phyloP scores from a whole-genome alignment of 768 basidiomycete species.

The Amanita brunnescens region DNA sequence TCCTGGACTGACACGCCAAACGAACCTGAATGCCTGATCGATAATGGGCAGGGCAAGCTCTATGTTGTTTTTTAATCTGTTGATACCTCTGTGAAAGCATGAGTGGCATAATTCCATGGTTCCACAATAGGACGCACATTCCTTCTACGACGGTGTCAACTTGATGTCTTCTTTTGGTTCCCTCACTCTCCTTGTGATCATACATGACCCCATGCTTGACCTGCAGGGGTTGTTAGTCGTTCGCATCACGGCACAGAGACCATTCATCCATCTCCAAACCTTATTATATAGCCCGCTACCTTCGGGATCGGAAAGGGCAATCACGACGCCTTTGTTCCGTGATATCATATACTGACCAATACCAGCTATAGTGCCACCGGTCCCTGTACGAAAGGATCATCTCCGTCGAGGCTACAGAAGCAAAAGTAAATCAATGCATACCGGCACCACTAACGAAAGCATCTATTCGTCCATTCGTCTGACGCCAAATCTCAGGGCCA shows the following conservation, averaged over 20 bases:
- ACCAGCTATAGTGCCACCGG: conserved; percentile 92
- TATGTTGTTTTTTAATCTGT: conserved; percentile 87
- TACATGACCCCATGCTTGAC: conserved; percentile 94
- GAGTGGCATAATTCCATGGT: background rate
- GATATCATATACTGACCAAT: conserved; percentile 73
- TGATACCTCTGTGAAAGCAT: conserved; percentile 63
- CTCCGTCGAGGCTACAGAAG: background rate
- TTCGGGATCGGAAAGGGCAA: conserved; percentile 85
- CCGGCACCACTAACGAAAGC: conserved; percentile 92
- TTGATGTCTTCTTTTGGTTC: conserved; percentile 86
- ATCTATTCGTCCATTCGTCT: conserved; percentile 73
- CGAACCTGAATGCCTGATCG: conserved; percentile 81
- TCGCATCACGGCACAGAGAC: background rate
- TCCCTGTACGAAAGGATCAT: conserved; percentile 39
- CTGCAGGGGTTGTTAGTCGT: conserved; percentile 22
- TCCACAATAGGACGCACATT: conserved; percentile 38
- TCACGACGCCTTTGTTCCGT: conserved; percentile 51
- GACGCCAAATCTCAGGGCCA: conserved; percentile 92
- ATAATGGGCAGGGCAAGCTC: conserved; percentile 76
- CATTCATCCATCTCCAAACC: conserved; percentile 26
- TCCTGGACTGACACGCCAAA: background rate
- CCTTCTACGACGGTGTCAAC: conserved; percentile 96
- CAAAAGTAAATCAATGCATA: conserved; percentile 15
- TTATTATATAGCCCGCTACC: conserved; percentile 96
- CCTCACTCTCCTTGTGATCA: conserved; percentile 86